Evolutionary conservation across 2,329 filamentous ascomycete genomes (phyloP), one percentile per base, ranked within the genome.

Genomic region (Apiospora hydei): DNA sequence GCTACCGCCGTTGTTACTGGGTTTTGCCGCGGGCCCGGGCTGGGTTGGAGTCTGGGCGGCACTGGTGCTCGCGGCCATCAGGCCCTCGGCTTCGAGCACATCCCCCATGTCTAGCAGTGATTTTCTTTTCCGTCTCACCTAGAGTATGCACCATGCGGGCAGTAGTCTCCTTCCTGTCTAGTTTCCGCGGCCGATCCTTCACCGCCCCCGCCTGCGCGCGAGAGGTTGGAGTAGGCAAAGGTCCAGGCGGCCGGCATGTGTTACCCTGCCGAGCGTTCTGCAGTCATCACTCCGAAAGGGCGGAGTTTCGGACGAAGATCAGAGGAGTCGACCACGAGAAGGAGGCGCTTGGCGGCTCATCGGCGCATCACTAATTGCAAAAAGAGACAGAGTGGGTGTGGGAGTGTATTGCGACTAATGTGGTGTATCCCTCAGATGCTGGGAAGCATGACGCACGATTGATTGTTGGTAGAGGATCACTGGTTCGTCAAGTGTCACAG

Each of bases 61-160:
- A 47, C 13, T 49, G 68, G 46, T 41, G 21, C 24, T 53, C 46
- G 68, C 68, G 46, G 66, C 66, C 66, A 68, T 46, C 41, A 68
- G 66, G 18, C 66, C 66, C 34, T 68, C 66, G 18, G 44, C 66
- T 47, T 68, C 66, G 41, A 68, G 66, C 66, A 47, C 66, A 47
- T 68, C 66, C 41, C 41, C 66, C 66, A 68, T 68, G 34, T 64
- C 21, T 30, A n/a, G 10, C 30, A 21, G 34, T 38, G 5, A 24
- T 11, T 64, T 64, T 41, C 18, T 61, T 41, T 41, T 64, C 8
- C 18, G 21, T 38, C 57, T 64, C 57, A 34, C 34, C 57, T 64
- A 61, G 18, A 21, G 16, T 21, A n/a, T 64, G 34, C 21, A 41
- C 57, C 41, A 41, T 38, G 57, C 57, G 57, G 57, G 57, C n/a